Base-by-base conservation (phyloP, 1,284 basidiomycete species). In the Hypsizygus ulmarius region DNA sequence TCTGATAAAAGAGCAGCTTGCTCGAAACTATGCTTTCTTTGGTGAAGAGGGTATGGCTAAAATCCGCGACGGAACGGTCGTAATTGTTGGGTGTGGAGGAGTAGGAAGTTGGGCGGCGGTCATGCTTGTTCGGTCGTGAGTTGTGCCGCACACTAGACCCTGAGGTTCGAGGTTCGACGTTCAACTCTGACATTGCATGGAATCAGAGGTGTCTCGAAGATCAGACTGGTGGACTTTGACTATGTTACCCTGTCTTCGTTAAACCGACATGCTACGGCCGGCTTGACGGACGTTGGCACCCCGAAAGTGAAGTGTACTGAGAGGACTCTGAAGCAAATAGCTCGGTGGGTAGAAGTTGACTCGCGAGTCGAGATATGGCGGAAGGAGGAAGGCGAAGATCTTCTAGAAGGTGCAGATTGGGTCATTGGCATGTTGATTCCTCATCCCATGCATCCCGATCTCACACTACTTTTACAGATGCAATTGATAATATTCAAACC, bases 21-120 rank as follows among this genome's bases (percentile, higher is more conserved):
- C 94, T 5, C 75, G 97, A 38, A 97, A 98, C 69, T 97, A 97
- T 64, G 85, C 89, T 15, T 97, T 99, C 70, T 87, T 99, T 40
- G 93, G 93, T 0, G 91, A 96, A 28, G 88, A 94, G 30, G 82
- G 84, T 18, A 97, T 98, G 93, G 64, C 70, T 9, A 84, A 81
- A 59, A 78, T 99, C 36, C 77, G 97, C 49, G 65, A 77, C 16
- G 81, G 83, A 5, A 84, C 78, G 14, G 93, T 98, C 3, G 91
- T 93, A 15, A 75, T 99, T 16, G 82, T 99, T 6, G 97, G 97
- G 3, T 93, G 94, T 55, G 97, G 97, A 49, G 97, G 97, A 4
- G 97, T 99, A 1, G 95, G 96, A 0, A 93, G 90, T 58, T 96
- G 93, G 87, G 89, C 87, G 19, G 94, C 96, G 5, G 82, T 96